Conservation (phyloP, 1,139 yeast species). For the Kazachstania sp. region DNA sequence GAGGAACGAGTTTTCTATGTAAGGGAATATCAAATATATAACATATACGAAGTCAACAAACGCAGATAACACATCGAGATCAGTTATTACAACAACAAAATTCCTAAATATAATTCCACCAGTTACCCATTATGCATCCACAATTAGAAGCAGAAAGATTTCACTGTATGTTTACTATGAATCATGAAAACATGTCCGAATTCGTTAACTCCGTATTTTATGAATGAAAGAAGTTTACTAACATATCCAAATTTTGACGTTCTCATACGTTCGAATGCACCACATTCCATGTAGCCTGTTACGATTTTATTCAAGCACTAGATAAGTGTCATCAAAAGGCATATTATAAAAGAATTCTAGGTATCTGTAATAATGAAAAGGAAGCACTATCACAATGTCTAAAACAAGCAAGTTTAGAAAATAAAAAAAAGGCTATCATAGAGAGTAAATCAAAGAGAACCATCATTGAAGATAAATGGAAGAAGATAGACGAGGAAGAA, state of each 20-base stretch:
- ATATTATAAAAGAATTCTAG: constrained; percentile 65
- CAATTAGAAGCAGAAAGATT: constrained; percentile 37
- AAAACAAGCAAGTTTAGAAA: constrained; percentile 64
- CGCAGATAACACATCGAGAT: too few species aligned
- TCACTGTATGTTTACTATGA: constrained; percentile 27
- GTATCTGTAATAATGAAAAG: constrained; percentile 78
- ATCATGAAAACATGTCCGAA: not conserved
- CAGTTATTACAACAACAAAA: not conserved
- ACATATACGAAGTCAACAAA: too few species aligned
- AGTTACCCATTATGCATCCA: constrained; percentile 33
- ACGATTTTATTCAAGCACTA: constrained; percentile 73
- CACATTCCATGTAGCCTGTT: constrained; percentile 50
- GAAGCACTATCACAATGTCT: constrained; percentile 72
- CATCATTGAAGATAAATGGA: constrained; percentile 47
- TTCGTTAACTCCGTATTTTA: not conserved
- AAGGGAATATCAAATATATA: too few species aligned
- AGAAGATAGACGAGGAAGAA: constrained; percentile 61
- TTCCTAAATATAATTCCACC: not conserved
- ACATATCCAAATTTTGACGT: constrained; percentile 3
- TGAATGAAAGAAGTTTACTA: not conserved
- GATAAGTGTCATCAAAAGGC: constrained; percentile 81
- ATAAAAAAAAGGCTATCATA: constrained; percentile 55
- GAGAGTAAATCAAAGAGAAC: constrained; percentile 50
- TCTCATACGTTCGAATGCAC: not conserved
- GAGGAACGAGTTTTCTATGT: too few species aligned